Base-by-base conservation (phyloP, 768 basidiomycete species). In the Lactarius indigo region DNA sequence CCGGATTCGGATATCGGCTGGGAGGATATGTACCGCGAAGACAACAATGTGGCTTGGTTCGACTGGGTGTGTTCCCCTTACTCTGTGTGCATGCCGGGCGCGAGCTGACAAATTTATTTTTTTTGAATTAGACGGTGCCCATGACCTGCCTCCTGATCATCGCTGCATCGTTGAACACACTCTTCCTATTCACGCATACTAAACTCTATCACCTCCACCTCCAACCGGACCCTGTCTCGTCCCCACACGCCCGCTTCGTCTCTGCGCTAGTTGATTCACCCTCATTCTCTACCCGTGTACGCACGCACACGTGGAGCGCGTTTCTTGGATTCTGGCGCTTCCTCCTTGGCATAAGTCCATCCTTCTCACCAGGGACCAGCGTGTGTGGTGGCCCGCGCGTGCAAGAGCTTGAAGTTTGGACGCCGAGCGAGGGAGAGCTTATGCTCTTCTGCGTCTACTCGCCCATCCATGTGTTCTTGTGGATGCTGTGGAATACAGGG, bases 341-440 rank as follows among this genome's bases (percentile, higher is more conserved):
- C 76, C 77, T 91, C 35, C 76, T 91, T 20, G 87, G 88, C 52
- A 76, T 90, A 73, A 81, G 81, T 39, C 82, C 83, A 6, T 64
- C 68, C n/a, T 66, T 63, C 18, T 70, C 72, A 18, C 67, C 69
- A 42, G 55, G 59, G 23, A 54, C 57, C 31, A 59, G 64, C 33
- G 68, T 64, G 31, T 64, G 54, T 5, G 66, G 65, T 15, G 59
- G 54, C n/a, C 64, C 65, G 33, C 80, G 81, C 55, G 83, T 93
- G n/a, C 91, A 92, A 73, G 87, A 91, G 73, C 76, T 94, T 59
- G 86, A 90, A 60, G 82, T 90, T 57, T 94, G 92, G 92, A 79
- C 82, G 15, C 92, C 93, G 3, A 87, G 85, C 23, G 85, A 87
- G 69, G 76, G 90, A 47, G 90, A 93, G 73, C 79, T 85, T 68